Base-by-base conservation (phyloP, 768 basidiomycete genomes). In the Boletus sp. region DNA sequence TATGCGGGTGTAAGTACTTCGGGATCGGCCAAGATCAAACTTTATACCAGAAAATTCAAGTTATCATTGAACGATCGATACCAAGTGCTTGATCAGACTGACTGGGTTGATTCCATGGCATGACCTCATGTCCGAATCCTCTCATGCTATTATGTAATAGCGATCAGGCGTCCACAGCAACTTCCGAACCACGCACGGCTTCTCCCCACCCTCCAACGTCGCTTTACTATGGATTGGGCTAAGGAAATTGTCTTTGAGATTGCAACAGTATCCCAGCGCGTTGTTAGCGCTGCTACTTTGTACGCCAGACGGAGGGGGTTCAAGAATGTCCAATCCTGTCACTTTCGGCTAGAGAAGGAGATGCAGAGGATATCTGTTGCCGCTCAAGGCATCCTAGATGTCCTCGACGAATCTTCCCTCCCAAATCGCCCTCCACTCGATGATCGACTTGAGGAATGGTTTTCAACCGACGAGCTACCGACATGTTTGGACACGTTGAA, bases 271-370 rank as follows among this genome's bases (percentile, higher is more conserved):
- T 50, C 59, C 39, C 52, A 50, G 20, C 18, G 24, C 18, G 29
- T 60, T 4, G 10, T 61, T 17, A 15, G 20, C 4, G 42, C 48
- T 7, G 59, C 52, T 6, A 33, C 52, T 7, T 42, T 49, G 18
- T 50, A 60, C 17, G 51, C 59, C 28, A 46, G n/a, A 6, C 37
- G 42, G 15, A 52, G 11, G 5, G 47, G 52, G 1, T 29, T 30
- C 40, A 44, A n/a, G 33, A 50, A 47, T 2, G 24, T 60, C 39
- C 48, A 44, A 2, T 35, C 53, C 5, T 39, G 52, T 50, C 59
- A 60, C 36, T 61, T 60, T 61, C 58, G 52, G 29, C 30, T 60
- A 10, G 59, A 60, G 40, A 55, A 51, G 37, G 59, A 60, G 45
- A 61, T 61, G 59, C 52, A 61, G 12, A 37, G 11, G 20, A 51